phyloP scores from a whole-genome alignment of 169 alveolate species.

The Plasmodium blacklocki region DNA sequence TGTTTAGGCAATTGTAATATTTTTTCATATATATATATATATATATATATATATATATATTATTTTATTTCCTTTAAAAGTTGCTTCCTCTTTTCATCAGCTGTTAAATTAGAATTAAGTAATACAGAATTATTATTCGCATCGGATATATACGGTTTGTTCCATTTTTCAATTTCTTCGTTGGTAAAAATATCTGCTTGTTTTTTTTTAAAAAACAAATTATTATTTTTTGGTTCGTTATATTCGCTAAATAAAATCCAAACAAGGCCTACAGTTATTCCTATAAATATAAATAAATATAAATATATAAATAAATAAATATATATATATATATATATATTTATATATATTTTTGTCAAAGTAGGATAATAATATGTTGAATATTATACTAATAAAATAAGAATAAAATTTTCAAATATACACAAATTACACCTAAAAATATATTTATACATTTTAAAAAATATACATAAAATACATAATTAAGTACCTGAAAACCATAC shows the following conservation, averaged over 20 bases:
- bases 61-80: slow-evolving; percentile 38
- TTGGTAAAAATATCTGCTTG: slow-evolving; percentile 67
- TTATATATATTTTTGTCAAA: background rate
- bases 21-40: no score
- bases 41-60: no score
- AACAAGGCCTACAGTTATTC: slow-evolving; percentile 65
- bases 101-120: slow-evolving; percentile 24
- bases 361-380: background rate
- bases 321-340: background rate
- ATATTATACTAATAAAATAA: background rate
- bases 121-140: background rate
- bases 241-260: slow-evolving; percentile 76
- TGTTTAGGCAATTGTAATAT: no score
- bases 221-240: slow-evolving; percentile 64
- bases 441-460: background rate
- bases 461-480: background rate
- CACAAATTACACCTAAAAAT: background rate
- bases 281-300: slow-evolving; percentile 7
- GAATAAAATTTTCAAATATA: background rate
- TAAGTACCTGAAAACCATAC: slow-evolving; percentile 73
- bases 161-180: slow-evolving; percentile 76
- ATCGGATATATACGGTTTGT: slow-evolving; percentile 53
- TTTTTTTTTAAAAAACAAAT: slow-evolving; percentile 66
- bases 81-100: slow-evolving; percentile 44
- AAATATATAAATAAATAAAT: background rate